These are phyloP conservation scores for Pseudogymnoascus sp. DNA, from an alignment of 2,329 filamentous ascomycete species.

Conservation along the genomic window DNA sequence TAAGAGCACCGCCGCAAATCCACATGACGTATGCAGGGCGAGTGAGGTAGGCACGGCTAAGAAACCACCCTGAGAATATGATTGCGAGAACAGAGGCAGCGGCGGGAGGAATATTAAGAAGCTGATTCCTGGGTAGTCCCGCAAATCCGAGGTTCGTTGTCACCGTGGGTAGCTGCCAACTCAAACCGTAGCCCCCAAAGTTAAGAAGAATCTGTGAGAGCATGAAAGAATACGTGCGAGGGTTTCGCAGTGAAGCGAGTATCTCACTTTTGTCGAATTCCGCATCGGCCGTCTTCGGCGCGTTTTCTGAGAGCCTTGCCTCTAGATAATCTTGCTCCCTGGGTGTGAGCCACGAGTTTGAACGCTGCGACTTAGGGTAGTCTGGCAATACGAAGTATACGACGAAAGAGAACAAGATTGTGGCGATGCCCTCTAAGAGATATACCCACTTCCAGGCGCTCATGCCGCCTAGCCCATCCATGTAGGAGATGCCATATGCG, in stretches of 20 bases:
- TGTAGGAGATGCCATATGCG: conserved; percentile 39
- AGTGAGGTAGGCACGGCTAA: conserved; percentile 31
- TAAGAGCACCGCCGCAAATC: conserved; percentile 32
- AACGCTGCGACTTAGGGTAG: conserved; percentile 34
- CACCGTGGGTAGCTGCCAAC: conserved; percentile 35
- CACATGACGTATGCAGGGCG: conserved; percentile 34
- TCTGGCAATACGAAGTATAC: conserved; percentile 35
- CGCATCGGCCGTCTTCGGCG: conserved; percentile 30
- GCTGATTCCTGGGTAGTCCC: conserved; percentile 34
- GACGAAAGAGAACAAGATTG: conserved; percentile 31
- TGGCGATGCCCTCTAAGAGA: conserved; percentile 35
- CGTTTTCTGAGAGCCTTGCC: conserved; percentile 30
- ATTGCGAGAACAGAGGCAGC: conserved; percentile 32
- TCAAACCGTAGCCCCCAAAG: conserved; percentile 33
- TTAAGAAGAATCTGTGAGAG: conserved; percentile 32
- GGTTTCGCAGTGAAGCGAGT: conserved; percentile 27
- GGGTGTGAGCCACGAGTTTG: conserved; percentile 29
- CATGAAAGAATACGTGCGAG: conserved; percentile 31
- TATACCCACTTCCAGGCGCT: conserved; percentile 51
- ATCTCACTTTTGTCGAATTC: conserved; percentile 31
- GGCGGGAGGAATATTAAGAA: conserved; percentile 38
- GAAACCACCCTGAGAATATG: conserved; percentile 33
- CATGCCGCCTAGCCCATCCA: conserved; percentile 36
- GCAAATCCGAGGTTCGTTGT: conserved; percentile 35
- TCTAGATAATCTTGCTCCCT: conserved; percentile 35